phyloP scores from a whole-genome alignment of 2,329 filamentous ascomycete genomes.

The Hypoxylon sp. region DNA sequence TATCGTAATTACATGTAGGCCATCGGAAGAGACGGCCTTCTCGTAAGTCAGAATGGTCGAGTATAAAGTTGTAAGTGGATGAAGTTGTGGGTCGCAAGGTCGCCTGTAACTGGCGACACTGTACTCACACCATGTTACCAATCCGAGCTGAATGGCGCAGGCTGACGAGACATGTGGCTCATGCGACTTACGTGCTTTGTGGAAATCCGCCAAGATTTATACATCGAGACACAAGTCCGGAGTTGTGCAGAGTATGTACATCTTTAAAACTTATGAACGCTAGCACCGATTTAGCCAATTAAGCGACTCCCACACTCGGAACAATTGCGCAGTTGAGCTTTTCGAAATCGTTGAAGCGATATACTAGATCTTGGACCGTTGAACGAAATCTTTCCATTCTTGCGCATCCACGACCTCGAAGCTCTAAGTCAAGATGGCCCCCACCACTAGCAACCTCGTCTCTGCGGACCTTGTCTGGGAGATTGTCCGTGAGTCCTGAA shows the following conservation, averaged over 20 bases:
- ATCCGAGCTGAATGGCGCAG: slow-evolving; percentile 15
- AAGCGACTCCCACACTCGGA: slow-evolving; percentile 54
- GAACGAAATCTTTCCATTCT: slow-evolving; percentile 30
- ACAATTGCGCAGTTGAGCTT: slow-evolving; percentile 34
- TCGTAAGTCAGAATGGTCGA: slow-evolving; percentile 9
- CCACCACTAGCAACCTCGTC: slow-evolving; percentile 75
- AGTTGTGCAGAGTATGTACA: neutral
- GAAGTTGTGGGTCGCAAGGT: slow-evolving; percentile 18
- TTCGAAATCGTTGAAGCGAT: slow-evolving; percentile 48
- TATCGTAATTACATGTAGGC: slow-evolving; percentile 32
- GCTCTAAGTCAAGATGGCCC: slow-evolving; percentile 67
- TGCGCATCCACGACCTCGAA: slow-evolving; percentile 27
- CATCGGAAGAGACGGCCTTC: slow-evolving; percentile 40
- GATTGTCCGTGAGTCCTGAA: slow-evolving; percentile 83
- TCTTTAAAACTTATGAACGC: slow-evolving; percentile 11
- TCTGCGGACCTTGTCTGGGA: slow-evolving; percentile 95
- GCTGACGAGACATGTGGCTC: slow-evolving; percentile 22
- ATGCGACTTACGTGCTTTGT: slow-evolving; percentile 31
- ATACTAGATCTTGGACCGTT: slow-evolving; percentile 28
- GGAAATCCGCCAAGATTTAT: slow-evolving; percentile 14
- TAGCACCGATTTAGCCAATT: slow-evolving; percentile 52
- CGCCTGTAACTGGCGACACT: slow-evolving; percentile 4
- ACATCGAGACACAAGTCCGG: neutral
- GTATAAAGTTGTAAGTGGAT: slow-evolving; percentile 20
- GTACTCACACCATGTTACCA: slow-evolving; percentile 4